Percentiles rank a stretch among this genome's conserved stretches.
Conservation (phyloP, 2,329 filamentous ascomycete genomes). For the Pseudomassariella vexata region DNA sequence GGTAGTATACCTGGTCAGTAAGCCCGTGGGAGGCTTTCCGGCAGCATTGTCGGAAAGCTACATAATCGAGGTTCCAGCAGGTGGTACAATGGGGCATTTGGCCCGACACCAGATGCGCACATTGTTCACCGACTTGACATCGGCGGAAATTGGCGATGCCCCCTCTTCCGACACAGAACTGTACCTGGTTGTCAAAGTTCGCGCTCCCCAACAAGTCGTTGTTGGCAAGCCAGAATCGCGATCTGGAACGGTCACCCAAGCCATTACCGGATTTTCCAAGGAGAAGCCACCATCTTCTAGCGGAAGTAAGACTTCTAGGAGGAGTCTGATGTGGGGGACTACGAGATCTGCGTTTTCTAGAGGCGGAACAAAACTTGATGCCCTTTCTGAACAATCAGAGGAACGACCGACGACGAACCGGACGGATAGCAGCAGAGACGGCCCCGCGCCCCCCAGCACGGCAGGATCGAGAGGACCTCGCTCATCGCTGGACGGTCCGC, state of each 20-base stretch:
- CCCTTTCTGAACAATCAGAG: slow-evolving; percentile 48
- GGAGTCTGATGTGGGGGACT: slow-evolving; percentile 65
- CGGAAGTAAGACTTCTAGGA: slow-evolving; percentile 49
- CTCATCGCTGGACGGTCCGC: slow-evolving; percentile 26
- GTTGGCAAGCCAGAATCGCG: slow-evolving; percentile 44
- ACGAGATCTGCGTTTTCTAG: slow-evolving; percentile 50
- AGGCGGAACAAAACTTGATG: slow-evolving; percentile 47
- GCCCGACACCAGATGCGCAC: slow-evolving; percentile 69
- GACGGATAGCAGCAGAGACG: slow-evolving; percentile 37
- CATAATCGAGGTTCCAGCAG: slow-evolving; percentile 68
- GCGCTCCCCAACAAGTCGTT: slow-evolving; percentile 50
- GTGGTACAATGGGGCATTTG: slow-evolving; percentile 63
- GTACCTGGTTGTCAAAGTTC: slow-evolving; percentile 78
- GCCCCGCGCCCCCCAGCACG: slow-evolving; percentile 44
- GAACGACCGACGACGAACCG: slow-evolving; percentile 25
- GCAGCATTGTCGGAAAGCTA: slow-evolving; percentile 77
- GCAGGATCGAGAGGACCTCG: slow-evolving; percentile 43
- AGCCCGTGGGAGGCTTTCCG: slow-evolving; percentile 56
- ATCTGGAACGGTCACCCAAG: slow-evolving; percentile 39
- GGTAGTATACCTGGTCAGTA: slow-evolving; percentile 71
- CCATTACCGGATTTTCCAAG: slow-evolving; percentile 29
- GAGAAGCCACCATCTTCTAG: slow-evolving; percentile 46
- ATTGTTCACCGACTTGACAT: slow-evolving; percentile 79
- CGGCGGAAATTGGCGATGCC: slow-evolving; percentile 63
- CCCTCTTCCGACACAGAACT: slow-evolving; percentile 64